Evolutionary conservation across 169 alveolate genomes (phyloP).

Genomic region (Blepharisma undulans): DNA sequence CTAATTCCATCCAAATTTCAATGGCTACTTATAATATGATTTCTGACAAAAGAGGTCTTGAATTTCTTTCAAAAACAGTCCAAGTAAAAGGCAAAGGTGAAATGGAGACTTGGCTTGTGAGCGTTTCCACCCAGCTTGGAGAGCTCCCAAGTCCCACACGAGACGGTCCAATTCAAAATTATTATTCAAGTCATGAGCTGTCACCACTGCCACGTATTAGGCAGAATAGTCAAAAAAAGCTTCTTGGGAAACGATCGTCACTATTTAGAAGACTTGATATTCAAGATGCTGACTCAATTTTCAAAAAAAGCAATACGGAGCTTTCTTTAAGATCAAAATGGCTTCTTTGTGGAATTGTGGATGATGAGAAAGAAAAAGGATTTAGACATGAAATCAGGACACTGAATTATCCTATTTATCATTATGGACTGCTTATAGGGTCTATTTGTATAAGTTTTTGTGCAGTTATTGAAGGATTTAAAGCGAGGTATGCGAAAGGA

Average conservation of each 20-base stretch:
- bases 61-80: background rate
- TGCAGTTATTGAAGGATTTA: background rate
- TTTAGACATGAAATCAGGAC: background rate
- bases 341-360: background rate
- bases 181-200: background rate
- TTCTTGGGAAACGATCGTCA: background rate
- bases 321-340: background rate
- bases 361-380: background rate
- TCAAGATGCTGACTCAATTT: background rate
- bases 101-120: slow-evolving; percentile 12
- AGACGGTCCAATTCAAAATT: background rate
- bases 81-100: slow-evolving; percentile 41
- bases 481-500: background rate
- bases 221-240: background rate
- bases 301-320: background rate
- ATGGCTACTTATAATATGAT: background rate
- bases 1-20: slow-evolving; percentile 31
- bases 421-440: background rate
- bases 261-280: background rate
- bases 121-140: background rate
- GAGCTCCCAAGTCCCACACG: background rate
- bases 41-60: background rate
- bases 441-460: background rate
- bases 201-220: background rate
- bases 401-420: background rate